These are phyloP conservation scores for Elongisporangium prolatum DNA, from an alignment of 352 stramenopile species.

Conservation along the genomic window DNA sequence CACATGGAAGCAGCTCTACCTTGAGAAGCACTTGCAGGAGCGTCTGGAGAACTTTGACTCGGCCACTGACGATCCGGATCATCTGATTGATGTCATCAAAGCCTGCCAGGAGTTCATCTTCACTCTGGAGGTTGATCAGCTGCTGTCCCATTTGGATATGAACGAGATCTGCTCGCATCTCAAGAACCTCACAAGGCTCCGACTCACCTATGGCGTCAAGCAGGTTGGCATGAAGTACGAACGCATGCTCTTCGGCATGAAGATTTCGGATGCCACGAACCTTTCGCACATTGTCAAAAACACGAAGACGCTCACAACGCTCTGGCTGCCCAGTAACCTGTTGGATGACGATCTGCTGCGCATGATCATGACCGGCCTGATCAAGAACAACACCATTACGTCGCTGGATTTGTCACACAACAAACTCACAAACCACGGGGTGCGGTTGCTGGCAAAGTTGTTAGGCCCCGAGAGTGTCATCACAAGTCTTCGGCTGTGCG, in stretches of 20 bases:
- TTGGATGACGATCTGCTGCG: conserved; percentile 91
- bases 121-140: conserved; percentile 82
- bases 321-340: conserved; percentile 86
- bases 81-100: conserved; percentile 70
- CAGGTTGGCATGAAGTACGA: conserved; percentile 95
- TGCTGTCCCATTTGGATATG: conserved; percentile 88
- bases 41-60: conserved; percentile 76
- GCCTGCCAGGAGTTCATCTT: conserved; percentile 88
- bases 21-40: conserved; percentile 76
- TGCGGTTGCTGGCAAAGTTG: conserved; percentile 86
- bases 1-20: conserved; percentile 93
- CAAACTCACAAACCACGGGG: conserved; percentile 92
- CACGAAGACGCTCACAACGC: conserved; percentile 83
- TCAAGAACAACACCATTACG: conserved; percentile 91
- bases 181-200: conserved; percentile 86
- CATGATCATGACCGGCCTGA: conserved; percentile 92
- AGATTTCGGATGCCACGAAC: conserved; percentile 90
- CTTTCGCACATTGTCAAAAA: conserved; percentile 86
- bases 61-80: conserved; percentile 35
- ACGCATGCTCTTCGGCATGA: conserved; percentile 93
- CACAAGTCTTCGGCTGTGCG: conserved; percentile 84
- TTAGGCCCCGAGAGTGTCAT: conserved; percentile 88
- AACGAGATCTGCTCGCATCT: conserved; percentile 80
- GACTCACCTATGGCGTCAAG: conserved; percentile 86
- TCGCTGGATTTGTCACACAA: conserved; percentile 94